Evolutionary conservation across 129 eudicot genomes (phyloP).

Genomic region (Chrysanthemum seticuspe): DNA sequence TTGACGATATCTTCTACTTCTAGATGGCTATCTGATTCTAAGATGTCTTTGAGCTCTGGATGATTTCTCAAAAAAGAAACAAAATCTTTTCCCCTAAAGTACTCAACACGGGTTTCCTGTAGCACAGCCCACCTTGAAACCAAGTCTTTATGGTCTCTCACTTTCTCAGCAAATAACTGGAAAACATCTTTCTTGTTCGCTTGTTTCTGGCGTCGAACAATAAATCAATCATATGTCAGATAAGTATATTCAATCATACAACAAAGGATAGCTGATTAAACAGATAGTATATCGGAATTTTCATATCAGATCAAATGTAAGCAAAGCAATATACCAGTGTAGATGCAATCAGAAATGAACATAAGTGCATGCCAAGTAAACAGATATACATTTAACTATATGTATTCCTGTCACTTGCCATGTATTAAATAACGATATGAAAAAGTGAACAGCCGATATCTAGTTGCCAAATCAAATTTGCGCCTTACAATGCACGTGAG

Average conservation of each 20-base stretch:
- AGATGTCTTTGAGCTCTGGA: slow-evolving; percentile 78
- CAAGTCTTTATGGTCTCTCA: slow-evolving; percentile 89
- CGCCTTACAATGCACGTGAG: too few relatives aligned
- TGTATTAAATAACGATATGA: too few relatives aligned
- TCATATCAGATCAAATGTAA: slow-evolving; percentile 1
- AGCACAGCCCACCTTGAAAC: slow-evolving; percentile 98
- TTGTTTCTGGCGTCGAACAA: slow-evolving; percentile 62
- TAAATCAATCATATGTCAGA: not conserved
- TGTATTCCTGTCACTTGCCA: too few relatives aligned
- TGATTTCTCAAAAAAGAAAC: slow-evolving; percentile 85
- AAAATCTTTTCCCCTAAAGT: slow-evolving; percentile 95
- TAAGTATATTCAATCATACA: too few relatives aligned
- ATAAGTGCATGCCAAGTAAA: too few relatives aligned
- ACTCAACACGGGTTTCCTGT: slow-evolving; percentile 98
- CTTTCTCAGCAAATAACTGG: slow-evolving; percentile 93
- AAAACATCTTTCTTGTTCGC: slow-evolving; percentile 83
- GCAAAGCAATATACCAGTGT: not conserved
- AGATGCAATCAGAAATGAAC: too few relatives aligned
- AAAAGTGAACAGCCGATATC: too few relatives aligned
- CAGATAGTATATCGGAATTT: slow-evolving; percentile 4
- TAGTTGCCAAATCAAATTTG: too few relatives aligned
- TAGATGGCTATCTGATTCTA: slow-evolving; percentile 74
- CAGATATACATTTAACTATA: too few relatives aligned
- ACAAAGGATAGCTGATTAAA: not conserved
- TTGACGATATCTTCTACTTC: slow-evolving; percentile 89